These are phyloP conservation scores for Plectosphaerella plurivora DNA, from an alignment of 2,329 filamentous ascomycete genomes.

Conservation along the genomic window DNA sequence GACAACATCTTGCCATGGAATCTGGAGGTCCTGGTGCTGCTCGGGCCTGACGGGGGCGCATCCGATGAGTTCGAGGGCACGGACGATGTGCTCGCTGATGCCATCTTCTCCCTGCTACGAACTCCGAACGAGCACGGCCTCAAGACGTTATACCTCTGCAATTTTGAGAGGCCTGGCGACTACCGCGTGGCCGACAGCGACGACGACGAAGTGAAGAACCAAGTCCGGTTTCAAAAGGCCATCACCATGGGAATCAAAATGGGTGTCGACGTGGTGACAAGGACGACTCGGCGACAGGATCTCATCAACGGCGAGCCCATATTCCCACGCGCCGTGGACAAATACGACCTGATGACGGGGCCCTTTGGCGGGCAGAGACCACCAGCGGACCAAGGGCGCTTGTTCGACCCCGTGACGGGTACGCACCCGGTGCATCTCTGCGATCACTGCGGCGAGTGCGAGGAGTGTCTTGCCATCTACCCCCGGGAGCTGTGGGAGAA, in stretches of 20 bases:
- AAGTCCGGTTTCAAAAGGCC: not conserved
- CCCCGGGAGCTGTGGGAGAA: not conserved
- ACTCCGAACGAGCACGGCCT: not conserved
- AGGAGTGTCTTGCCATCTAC: not conserved
- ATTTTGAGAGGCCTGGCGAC: not conserved
- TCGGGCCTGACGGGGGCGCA: not conserved
- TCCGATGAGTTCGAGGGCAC: not conserved
- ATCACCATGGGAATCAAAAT: not conserved
- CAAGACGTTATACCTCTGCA: not conserved
- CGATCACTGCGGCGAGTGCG: constrained; percentile 1
- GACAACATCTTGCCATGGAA: not conserved
- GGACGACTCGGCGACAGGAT: not conserved
- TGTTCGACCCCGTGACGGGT: not conserved
- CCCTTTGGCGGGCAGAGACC: not conserved
- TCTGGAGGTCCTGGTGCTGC: not conserved
- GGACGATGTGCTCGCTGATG: not conserved
- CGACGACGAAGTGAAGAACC: not conserved
- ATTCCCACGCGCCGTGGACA: not conserved
- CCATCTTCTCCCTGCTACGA: not conserved
- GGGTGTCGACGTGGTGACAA: not conserved
- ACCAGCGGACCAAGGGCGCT: not conserved
- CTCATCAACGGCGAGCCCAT: not conserved
- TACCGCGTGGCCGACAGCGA: not conserved
- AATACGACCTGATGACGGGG: constrained; percentile 1
- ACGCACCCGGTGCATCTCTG: not conserved